phyloP scores from a whole-genome alignment of 148 eudicot species.

The Rheum nobile region DNA sequence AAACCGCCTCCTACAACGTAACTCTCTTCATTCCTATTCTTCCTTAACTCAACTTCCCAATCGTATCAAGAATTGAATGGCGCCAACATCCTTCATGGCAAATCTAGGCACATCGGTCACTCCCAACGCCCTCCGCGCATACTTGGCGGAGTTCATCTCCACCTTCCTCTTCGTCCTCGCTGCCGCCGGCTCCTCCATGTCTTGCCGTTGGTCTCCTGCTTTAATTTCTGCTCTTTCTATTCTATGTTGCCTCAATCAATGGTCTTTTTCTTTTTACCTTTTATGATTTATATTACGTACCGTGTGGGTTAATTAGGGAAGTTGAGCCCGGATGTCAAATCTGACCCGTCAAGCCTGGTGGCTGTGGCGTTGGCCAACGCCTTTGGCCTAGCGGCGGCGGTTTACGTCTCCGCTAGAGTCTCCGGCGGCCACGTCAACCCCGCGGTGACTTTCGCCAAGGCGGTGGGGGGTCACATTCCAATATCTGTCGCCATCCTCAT shows the following conservation, averaged over 20 bases:
- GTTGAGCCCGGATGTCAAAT: constrained; percentile 33
- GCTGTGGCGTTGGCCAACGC: constrained; percentile 57
- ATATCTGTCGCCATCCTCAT: constrained; percentile 57
- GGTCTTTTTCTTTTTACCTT: no score
- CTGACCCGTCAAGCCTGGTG: constrained; percentile 44
- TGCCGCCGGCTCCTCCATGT: constrained; percentile 64
- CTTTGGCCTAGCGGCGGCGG: constrained; percentile 49
- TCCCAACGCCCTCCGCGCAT: constrained; percentile 52
- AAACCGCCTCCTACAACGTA: background rate
- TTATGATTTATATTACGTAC: background rate
- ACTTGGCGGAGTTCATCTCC: constrained; percentile 84
- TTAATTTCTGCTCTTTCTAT: background rate
- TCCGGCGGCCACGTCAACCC: constrained; percentile 67
- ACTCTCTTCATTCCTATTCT: background rate
- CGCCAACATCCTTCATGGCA: constrained; percentile 30
- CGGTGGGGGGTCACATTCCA: constrained; percentile 68
- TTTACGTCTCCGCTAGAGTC: constrained; percentile 34
- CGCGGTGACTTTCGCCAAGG: constrained; percentile 57
- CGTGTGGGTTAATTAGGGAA: constrained; percentile 24
- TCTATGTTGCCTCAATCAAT: no score
- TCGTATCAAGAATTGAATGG: constrained; percentile 13
- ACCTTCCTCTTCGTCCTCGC: constrained; percentile 80
- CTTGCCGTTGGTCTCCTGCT: constrained; percentile 36
- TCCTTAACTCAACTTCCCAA: background rate
- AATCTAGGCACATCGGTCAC: constrained; percentile 45